phyloP scores from a whole-genome alignment of 1,139 yeast genomes.

The Sugiyamaella xylanicola region DNA sequence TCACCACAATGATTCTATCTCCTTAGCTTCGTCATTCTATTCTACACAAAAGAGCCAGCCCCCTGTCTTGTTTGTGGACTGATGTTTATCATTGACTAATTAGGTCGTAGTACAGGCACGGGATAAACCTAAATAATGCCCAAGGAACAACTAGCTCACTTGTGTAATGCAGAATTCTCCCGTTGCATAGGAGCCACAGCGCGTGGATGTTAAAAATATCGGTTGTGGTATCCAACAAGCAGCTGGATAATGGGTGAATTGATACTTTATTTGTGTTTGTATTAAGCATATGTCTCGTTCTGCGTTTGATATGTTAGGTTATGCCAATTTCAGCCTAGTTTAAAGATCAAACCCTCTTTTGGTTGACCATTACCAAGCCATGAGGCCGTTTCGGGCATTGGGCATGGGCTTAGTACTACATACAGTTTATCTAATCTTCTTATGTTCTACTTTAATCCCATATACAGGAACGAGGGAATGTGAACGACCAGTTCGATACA shows the following conservation, averaged over 20 bases:
- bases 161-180: too few species aligned
- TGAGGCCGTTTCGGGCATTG: not conserved
- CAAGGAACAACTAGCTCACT: too few species aligned
- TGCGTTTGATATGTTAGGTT: not conserved
- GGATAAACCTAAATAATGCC: not conserved
- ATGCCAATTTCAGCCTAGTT: not conserved
- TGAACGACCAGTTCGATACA: too few species aligned
- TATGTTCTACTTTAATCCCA: not conserved
- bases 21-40: not conserved
- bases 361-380: too few species aligned
- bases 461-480: not conserved
- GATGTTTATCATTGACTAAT: slow-evolving; percentile 9
- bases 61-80: slow-evolving; percentile 4
- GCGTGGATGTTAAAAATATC: too few species aligned
- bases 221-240: too few species aligned
- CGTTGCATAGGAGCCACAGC: too few species aligned
- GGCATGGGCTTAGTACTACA: not conserved
- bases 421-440: not conserved
- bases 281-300: not conserved
- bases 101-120: not conserved
- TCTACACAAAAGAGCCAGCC: not conserved
- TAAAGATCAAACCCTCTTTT: not conserved
- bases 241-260: too few species aligned
- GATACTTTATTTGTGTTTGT: not conserved
- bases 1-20: not conserved